phyloP scores from a whole-genome alignment of 345 rosid genomes.

The Lenwebbia sp. region DNA sequence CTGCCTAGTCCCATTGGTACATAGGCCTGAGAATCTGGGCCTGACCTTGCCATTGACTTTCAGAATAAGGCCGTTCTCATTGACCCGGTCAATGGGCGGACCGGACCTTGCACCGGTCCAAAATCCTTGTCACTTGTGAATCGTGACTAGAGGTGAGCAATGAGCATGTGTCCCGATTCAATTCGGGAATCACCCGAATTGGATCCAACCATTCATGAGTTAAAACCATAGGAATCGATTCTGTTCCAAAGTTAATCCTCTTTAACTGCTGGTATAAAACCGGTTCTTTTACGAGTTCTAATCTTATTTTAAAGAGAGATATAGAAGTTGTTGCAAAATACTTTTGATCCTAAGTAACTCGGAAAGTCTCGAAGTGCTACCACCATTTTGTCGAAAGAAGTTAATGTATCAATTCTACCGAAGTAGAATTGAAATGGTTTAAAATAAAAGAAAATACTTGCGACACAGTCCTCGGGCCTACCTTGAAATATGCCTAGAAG shows the following conservation, averaged over 20 bases:
- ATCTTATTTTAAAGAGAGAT: neutral
- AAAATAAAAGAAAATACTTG: neutral
- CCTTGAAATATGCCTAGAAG: too few species aligned
- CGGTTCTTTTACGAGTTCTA: neutral
- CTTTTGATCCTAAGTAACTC: neutral
- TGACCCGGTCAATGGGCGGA: neutral
- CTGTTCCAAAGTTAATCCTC: too few species aligned
- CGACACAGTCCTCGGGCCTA: neutral
- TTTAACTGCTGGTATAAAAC: neutral
- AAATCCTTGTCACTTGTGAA: neutral
- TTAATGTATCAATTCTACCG: neutral
- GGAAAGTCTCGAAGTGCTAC: neutral
- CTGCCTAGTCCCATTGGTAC: neutral
- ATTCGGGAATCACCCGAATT: neutral
- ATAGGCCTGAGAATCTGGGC: neutral
- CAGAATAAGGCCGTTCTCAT: neutral
- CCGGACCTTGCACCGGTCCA: neutral
- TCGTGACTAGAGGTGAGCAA: neutral
- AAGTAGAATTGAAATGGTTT: neutral
- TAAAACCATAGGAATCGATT: too few species aligned
- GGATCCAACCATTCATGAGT: neutral
- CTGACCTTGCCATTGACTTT: neutral
- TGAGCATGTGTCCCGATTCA: neutral
- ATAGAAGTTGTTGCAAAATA: neutral
- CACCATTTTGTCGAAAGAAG: neutral